phyloP scores from a whole-genome alignment of 257 asterid species.

The Misopates orontium region DNA sequence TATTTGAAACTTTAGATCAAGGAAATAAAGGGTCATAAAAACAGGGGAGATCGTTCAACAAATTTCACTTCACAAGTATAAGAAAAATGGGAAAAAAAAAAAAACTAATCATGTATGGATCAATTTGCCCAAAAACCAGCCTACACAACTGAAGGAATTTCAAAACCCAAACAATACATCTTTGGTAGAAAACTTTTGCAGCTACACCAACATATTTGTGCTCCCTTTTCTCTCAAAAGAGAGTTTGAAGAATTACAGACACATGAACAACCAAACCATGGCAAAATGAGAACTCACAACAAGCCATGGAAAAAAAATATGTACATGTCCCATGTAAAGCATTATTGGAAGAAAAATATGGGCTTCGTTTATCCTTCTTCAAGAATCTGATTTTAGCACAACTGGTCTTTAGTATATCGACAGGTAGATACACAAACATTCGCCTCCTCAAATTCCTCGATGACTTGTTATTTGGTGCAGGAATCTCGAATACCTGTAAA shows the following conservation, averaged over 20 bases:
- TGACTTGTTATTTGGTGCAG: not conserved
- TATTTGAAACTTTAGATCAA: no score
- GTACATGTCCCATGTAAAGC: slow-evolving; percentile 8
- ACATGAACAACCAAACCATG: slow-evolving; percentile 37
- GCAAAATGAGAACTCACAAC: slow-evolving; percentile 35
- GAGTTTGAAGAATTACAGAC: slow-evolving; percentile 24
- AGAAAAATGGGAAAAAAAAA: no score
- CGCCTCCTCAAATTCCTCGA: slow-evolving; percentile 22
- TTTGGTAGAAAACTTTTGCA: not conserved
- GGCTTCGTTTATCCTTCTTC: not conserved
- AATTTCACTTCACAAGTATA: no score
- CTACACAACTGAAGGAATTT: no score
- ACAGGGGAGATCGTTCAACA: no score
- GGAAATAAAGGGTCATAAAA: no score
- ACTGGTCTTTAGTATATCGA: not conserved
- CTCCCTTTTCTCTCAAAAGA: slow-evolving; percentile 19
- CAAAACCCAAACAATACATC: no score
- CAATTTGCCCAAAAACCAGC: no score
- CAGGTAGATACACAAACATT: slow-evolving; percentile 23
- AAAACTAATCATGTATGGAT: no score
- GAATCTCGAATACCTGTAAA: slow-evolving; percentile 11
- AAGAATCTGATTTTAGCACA: not conserved
- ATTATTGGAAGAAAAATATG: not conserved
- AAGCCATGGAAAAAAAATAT: slow-evolving; percentile 51
- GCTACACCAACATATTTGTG: no score